A percentile compares a stretch with the other conserved stretches of the same genome.
phyloP scores from a whole-genome alignment of 345 rosid genomes.

The Hibiscus tridactylites region DNA sequence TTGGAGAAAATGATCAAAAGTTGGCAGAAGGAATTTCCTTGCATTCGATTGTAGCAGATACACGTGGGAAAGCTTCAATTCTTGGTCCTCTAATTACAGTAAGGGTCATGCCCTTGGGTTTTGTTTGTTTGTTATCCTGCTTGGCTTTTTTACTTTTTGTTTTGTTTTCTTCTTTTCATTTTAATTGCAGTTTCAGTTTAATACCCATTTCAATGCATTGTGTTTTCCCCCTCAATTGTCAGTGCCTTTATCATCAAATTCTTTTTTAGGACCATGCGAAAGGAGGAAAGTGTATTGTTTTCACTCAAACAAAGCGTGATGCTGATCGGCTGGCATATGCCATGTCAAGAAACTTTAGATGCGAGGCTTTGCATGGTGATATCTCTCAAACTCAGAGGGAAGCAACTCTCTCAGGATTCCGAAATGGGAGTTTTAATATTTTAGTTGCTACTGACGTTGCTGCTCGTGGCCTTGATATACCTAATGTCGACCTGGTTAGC shows the following conservation, averaged over 20 bases:
- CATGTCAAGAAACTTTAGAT: constrained; percentile 52
- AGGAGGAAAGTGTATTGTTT: constrained; percentile 95
- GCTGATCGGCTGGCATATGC: constrained; percentile 82
- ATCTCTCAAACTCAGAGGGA: constrained; percentile 86
- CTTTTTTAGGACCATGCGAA: constrained; percentile 76
- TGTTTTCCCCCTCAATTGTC: not conserved
- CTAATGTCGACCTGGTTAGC: constrained; percentile 94
- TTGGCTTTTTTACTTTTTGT: not conserved
- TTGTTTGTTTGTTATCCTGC: not conserved
- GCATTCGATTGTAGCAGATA: constrained; percentile 54
- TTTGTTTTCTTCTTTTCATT: not conserved
- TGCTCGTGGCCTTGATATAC: constrained; percentile 97
- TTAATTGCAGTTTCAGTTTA: too few species aligned
- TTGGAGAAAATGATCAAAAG: constrained; percentile 89
- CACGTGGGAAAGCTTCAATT: constrained; percentile 50
- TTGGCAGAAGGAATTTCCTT: constrained; percentile 86
- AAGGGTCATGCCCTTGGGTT: constrained; percentile 16
- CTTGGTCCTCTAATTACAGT: constrained; percentile 78
- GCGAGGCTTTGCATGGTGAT: constrained; percentile 97
- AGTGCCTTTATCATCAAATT: constrained; percentile 11
- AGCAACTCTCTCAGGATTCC: constrained; percentile 82
- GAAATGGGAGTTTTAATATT: constrained; percentile 69
- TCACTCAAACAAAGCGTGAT: constrained; percentile 94
- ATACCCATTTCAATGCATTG: not conserved
- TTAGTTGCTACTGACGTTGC: constrained; percentile 99